A percentile compares a stretch with the other conserved stretches of the same genome.
phyloP scores from a whole-genome alignment of 2,329 filamentous ascomycete genomes.

The Cercospora janseana region DNA sequence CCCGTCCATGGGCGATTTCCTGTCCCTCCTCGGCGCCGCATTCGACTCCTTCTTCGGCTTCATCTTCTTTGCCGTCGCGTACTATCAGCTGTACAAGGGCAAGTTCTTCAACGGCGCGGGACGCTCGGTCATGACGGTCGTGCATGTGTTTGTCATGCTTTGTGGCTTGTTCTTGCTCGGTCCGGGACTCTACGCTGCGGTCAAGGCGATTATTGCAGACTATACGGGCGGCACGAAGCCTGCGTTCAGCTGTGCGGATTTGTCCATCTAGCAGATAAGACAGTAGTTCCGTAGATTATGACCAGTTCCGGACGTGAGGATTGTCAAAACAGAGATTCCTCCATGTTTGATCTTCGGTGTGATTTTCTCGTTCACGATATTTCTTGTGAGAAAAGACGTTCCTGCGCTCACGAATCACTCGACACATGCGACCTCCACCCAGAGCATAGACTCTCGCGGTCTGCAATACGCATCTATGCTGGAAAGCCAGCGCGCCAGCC shows the following conservation, averaged over 20 bases:
- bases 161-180: constrained; percentile 51
- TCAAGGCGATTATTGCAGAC: constrained; percentile 53
- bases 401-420: too few species aligned
- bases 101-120: constrained; percentile 40
- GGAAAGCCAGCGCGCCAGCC: too few species aligned
- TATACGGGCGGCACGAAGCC: constrained; percentile 47
- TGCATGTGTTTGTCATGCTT: constrained; percentile 49
- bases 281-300: neutral
- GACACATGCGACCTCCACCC: too few species aligned
- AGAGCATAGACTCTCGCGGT: too few species aligned
- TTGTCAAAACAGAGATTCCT: too few species aligned
- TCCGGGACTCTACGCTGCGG: constrained; percentile 53
- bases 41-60: constrained; percentile 54
- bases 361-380: too few species aligned
- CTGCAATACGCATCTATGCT: too few species aligned
- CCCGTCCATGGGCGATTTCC: constrained; percentile 52
- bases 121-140: constrained; percentile 45
- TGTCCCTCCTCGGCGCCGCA: constrained; percentile 49
- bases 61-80: constrained; percentile 53
- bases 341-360: too few species aligned
- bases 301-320: too few species aligned
- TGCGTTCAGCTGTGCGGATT: constrained; percentile 52
- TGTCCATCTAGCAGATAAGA: constrained; percentile 45
- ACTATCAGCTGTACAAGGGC: constrained; percentile 47
- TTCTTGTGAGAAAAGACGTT: too few species aligned